Evolutionary conservation across 306 rosid species (phyloP), one percentile per base, ranked within the genome.

Genomic region (Mucuna pruriens): DNA sequence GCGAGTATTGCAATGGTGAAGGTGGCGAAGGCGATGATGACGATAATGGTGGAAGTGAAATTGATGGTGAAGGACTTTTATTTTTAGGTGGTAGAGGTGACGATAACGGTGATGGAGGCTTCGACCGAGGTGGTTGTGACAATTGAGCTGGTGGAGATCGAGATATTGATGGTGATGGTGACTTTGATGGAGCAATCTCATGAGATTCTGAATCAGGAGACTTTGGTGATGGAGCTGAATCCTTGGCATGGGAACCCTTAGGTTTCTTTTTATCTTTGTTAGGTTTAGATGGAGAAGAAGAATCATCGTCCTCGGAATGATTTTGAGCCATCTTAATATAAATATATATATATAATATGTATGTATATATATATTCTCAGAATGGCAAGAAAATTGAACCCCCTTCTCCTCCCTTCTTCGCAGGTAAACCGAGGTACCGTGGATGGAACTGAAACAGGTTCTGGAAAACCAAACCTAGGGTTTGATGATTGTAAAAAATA

Each of bases 351-450:
- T 16, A 62, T 7, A n/a, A 52, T 60, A 0, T 9, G 9, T n/a
- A 2, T 29, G 0, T 61, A n/a, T 33, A 4, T 33, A 40, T 40
- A 9, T 61, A 17, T 39, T 74, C 49, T 74, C 61, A 39, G 62
- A 78, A 70, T 38, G 34, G 63, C 38, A 61, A 34, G 9, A 51
- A 36, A 60, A 69, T 12, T 13, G 78, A 62, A 83, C 46, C 45
- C 29, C 29, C 40, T 45, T 31, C 55, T 63, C 17, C 51, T 45
- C 46, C 79, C 39, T 74, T 17, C 31, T 61, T 61, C 0, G 1
- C 7, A 4, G 69, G 49, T 7, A 62, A 64, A 45, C 23, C 34
- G 42, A 23, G 80, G 26, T 26, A 79, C 40, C 38, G 73, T 4
- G 8, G 66, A 25, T 7, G 34, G 48, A 19, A 70, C 2, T 22